phyloP scores from a whole-genome alignment of 176 grass and related monocot species.

The Rhipidocladum racemiflorum region DNA sequence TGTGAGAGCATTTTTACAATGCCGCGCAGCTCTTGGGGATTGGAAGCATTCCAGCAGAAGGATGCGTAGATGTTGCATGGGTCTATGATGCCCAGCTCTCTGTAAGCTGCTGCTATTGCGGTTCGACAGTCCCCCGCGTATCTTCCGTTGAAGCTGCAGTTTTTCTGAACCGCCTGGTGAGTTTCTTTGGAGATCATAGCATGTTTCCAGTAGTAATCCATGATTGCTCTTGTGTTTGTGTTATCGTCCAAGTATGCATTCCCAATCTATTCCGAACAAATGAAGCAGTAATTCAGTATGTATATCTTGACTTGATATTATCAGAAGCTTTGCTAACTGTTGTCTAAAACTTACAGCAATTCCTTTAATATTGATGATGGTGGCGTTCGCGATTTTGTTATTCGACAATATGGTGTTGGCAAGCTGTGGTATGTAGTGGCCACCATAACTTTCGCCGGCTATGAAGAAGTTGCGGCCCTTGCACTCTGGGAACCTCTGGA shows the following conservation, averaged over 20 bases:
- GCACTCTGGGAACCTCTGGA: slow-evolving; percentile 57
- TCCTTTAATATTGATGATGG: slow-evolving; percentile 45
- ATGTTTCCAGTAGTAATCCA: slow-evolving; percentile 57
- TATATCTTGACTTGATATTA: neutral
- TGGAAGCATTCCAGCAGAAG: slow-evolving; percentile 22
- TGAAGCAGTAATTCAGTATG: slow-evolving; percentile 5
- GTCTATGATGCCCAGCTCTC: slow-evolving; percentile 26
- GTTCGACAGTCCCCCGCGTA: slow-evolving; percentile 15
- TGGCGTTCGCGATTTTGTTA: slow-evolving; percentile 26
- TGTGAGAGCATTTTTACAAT: slow-evolving; percentile 21
- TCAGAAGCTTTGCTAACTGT: slow-evolving; percentile 6
- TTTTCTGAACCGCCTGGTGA: slow-evolving; percentile 32
- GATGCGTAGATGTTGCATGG: slow-evolving; percentile 38
- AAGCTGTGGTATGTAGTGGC: slow-evolving; percentile 66
- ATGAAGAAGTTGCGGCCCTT: slow-evolving; percentile 45
- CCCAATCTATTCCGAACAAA: slow-evolving; percentile 34
- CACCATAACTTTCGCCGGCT: slow-evolving; percentile 54
- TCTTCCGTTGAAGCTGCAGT: slow-evolving; percentile 48
- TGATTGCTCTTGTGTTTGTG: slow-evolving; percentile 36
- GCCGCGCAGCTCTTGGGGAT: slow-evolving; percentile 7
- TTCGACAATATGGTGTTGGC: slow-evolving; percentile 42
- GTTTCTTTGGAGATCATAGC: slow-evolving; percentile 53
- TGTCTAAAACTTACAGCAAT: slow-evolving; percentile 42
- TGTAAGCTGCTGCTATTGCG: slow-evolving; percentile 20
- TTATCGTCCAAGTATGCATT: slow-evolving; percentile 48